Percentiles rank a stretch among this genome's conserved stretches.
These are phyloP conservation scores for Geosiphon pyriformis DNA, from an alignment of 192 early-diverging fungal genomes.

Conservation along the genomic window DNA sequence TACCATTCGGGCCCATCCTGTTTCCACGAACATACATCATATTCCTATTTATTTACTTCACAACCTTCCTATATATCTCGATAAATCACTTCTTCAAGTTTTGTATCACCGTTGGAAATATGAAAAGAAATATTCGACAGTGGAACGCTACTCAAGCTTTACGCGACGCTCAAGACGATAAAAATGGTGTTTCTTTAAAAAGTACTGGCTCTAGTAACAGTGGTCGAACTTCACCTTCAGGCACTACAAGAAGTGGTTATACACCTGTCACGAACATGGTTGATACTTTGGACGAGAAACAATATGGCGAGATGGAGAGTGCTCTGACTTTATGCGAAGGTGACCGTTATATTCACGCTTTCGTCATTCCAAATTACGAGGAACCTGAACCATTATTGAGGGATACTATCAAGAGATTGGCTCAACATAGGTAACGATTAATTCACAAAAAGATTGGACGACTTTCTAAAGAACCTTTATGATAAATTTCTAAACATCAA, in stretches of 20 bases:
- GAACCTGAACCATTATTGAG: conserved; percentile 62
- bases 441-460: not conserved
- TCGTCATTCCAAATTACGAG: conserved; percentile 70
- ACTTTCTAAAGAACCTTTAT: no score
- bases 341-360: conserved; percentile 50
- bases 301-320: conserved; percentile 31
- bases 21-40: conserved; percentile 38
- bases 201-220: not conserved
- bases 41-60: conserved; percentile 42
- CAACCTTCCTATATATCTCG: conserved; percentile 37
- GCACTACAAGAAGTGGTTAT: not conserved
- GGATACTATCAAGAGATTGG: conserved; percentile 65
- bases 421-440: conserved; percentile 50
- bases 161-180: conserved; percentile 16
- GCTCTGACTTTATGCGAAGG: conserved; percentile 32
- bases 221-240: not conserved
- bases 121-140: conserved; percentile 34
- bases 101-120: conserved; percentile 36
- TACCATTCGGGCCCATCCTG: conserved; percentile 40
- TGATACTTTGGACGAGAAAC: conserved; percentile 5
- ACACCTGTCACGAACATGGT: not conserved
- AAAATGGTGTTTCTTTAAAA: not conserved
- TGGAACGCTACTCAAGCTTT: conserved; percentile 31
- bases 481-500: no score
- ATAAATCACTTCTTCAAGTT: conserved; percentile 46